Percentiles rank a stretch among this genome's conserved stretches.
Evolutionary conservation across 192 early-diverging fungal genomes (phyloP).

Genomic region (Backusella circina): DNA sequence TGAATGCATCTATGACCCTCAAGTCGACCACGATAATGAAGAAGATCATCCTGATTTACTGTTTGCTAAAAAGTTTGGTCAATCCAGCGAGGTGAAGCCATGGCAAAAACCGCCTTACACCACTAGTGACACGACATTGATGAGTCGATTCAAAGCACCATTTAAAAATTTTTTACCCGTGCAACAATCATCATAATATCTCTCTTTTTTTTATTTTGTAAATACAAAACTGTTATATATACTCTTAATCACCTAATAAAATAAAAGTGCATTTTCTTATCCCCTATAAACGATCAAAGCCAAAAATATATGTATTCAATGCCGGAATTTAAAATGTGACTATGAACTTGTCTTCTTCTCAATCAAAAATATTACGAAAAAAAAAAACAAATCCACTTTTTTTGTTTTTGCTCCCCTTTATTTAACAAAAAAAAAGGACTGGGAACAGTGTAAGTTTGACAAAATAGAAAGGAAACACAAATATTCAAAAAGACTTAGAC

Average conservation of each 20-base stretch:
- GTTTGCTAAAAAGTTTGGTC: neutral
- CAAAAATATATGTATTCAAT: too few relatives aligned
- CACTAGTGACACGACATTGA: neutral
- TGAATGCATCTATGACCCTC: conserved; percentile 30
- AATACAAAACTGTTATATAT: neutral
- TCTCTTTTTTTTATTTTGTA: neutral
- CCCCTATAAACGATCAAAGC: neutral
- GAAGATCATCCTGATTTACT: conserved; percentile 27
- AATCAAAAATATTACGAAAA: neutral
- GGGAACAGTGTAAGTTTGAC: conserved; percentile 2
- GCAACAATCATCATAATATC: neutral
- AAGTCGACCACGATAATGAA: conserved; percentile 26
- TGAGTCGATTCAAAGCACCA: conserved; percentile 3
- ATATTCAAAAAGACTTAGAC: neutral
- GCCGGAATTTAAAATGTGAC: neutral
- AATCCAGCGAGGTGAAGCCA: conserved; percentile 6
- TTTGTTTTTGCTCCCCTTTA: neutral
- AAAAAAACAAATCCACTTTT: neutral
- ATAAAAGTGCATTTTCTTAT: neutral
- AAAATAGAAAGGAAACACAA: neutral
- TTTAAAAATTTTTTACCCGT: neutral
- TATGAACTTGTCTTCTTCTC: neutral
- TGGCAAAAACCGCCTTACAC: conserved; percentile 20
- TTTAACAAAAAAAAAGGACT: neutral
- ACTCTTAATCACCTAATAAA: neutral